These are phyloP conservation scores for Hyparrhenia diplandra DNA, from an alignment of 176 grass and related monocot genomes.

Conservation along the genomic window DNA sequence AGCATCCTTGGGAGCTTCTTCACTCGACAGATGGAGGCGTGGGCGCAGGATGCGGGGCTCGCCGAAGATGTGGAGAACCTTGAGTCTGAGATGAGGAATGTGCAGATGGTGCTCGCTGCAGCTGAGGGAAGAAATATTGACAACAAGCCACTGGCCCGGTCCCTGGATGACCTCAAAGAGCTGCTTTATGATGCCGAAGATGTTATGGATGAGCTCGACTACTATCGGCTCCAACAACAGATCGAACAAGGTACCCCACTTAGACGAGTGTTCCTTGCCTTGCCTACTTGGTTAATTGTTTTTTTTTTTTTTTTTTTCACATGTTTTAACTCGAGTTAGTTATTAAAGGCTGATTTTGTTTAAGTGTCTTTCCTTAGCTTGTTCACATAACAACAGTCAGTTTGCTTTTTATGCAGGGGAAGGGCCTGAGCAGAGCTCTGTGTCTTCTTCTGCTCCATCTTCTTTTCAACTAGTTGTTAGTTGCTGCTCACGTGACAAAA, in stretches of 20 bases:
- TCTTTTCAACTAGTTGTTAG: neutral
- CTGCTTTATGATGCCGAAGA: constrained; percentile 15
- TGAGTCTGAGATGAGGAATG: neutral
- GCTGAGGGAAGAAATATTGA: neutral
- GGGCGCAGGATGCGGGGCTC: neutral
- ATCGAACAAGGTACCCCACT: neutral
- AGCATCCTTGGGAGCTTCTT: neutral
- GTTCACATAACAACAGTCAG: neutral
- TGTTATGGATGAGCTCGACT: constrained; percentile 7
- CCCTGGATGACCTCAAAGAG: neutral
- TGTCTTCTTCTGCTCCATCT: neutral
- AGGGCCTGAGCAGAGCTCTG: neutral
- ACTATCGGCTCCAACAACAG: neutral
- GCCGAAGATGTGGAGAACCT: neutral
- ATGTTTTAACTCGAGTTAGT: neutral
- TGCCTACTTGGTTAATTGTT: neutral
- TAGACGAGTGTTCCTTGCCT: neutral
- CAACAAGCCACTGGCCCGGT: neutral
- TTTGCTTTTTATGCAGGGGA: neutral
- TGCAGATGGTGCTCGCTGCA: neutral
- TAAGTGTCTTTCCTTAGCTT: neutral
- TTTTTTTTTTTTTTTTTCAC: neutral
- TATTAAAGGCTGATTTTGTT: neutral
- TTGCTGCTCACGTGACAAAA: neutral
- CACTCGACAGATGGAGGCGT: neutral